Evolutionary conservation across 2,329 filamentous ascomycete genomes (phyloP).

Genomic region (Harringtonia lauricola): DNA sequence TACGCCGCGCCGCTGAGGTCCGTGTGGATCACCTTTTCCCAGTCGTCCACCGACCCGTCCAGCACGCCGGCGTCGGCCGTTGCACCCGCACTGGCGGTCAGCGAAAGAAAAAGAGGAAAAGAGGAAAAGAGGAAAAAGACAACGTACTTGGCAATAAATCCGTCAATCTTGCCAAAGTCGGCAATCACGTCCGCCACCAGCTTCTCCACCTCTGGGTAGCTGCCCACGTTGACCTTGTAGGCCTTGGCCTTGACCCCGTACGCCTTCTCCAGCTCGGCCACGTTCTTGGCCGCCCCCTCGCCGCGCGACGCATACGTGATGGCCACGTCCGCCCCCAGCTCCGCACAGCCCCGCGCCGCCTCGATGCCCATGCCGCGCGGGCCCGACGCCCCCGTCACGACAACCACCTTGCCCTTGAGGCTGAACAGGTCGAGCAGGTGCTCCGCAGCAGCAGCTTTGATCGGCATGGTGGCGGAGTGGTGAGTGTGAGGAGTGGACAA

Average conservation of each 20-base stretch:
- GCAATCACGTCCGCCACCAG: constrained; percentile 41
- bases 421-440: constrained; percentile 57
- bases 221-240: constrained; percentile 50
- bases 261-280: constrained; percentile 49
- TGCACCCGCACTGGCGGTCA: constrained; percentile 44
- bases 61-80: constrained; percentile 59
- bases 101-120: constrained; percentile 30
- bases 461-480: constrained; percentile 33
- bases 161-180: constrained; percentile 65
- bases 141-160: constrained; percentile 71
- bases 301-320: constrained; percentile 64
- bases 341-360: constrained; percentile 57
- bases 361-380: constrained; percentile 61
- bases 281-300: constrained; percentile 55
- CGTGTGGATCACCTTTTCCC: constrained; percentile 55
- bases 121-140: background rate
- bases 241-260: constrained; percentile 58
- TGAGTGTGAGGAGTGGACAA: background rate
- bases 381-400: constrained; percentile 59
- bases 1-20: constrained; percentile 72
- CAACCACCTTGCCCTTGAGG: constrained; percentile 61
- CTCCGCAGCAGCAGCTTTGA: constrained; percentile 42
- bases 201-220: constrained; percentile 36
- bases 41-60: constrained; percentile 52
- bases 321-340: constrained; percentile 59